Base-by-base conservation (phyloP, 2,329 filamentous ascomycete genomes). In the Alternaria arbusti region DNA sequence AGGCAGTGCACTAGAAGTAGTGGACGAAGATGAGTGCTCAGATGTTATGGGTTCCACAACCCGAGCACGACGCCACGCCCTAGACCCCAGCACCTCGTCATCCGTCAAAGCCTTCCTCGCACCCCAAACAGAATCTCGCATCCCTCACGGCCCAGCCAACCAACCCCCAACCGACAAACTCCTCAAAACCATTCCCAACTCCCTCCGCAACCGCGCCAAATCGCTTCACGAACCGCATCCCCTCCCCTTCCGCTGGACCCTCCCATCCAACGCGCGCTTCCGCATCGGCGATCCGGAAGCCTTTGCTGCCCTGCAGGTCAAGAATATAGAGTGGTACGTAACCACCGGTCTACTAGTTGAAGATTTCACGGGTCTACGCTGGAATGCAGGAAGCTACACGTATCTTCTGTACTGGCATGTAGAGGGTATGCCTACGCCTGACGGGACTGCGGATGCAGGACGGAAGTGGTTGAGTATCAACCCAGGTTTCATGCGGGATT, bases 331-430 rank as follows among this genome's bases (percentile, higher is more conserved):
- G 10, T 60, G 57, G 57, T 55, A 54, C 1, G 57, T 50, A 12
- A 60, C 57, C 2, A 60, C 57, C 2, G 57, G 57, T 5, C 2
- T 60, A 2, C 43, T 60, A 6, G 30, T 47, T 2, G 50, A 60
- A 25, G 44, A 54, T 7, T 17, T 17, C 22, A 25, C n/a, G 1
- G 57, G 57, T 4, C 15, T 60, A 10, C n/a, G 40, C 4, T 60
- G 57, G 57, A 54, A 45, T 10, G 57, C 57, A 1, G 56, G 56
- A 10, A 40, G 26, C 13, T 58, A 51, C 17, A 36, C 23, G 5
- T 52, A 58, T 26, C 28, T 58, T 15, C 7, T 58, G 6, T 58
- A 36, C 3, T 58, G 56, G 56, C 55, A 50, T 15, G 46, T 43
- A 22, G 56, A 58, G 11, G 28, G 45, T 3, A 50, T 57, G 55